Evolutionary conservation across 805 yeast species (phyloP).

Genomic region (Suhomyces kilbournensis): DNA sequence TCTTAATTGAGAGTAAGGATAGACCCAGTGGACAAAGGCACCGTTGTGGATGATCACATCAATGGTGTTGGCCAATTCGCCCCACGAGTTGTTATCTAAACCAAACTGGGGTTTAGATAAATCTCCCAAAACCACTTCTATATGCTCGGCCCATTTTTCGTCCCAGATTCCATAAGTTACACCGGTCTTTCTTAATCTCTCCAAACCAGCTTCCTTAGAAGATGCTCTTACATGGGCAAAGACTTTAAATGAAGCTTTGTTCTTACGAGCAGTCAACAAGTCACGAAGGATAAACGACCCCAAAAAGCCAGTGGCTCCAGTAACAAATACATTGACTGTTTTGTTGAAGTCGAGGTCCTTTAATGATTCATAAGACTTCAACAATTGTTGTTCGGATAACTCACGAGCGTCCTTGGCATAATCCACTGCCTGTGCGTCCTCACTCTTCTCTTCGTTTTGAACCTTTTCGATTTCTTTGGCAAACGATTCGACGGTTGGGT

Average conservation of each 20-base stretch:
- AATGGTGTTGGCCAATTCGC: constrained; percentile 49
- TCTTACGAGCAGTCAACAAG: constrained; percentile 53
- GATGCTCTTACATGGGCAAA: constrained; percentile 91
- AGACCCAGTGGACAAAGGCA: constrained; percentile 98
- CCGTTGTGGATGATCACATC: constrained; percentile 94
- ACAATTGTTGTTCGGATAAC: constrained; percentile 40
- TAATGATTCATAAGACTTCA: constrained; percentile 45
- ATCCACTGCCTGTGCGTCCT: constrained; percentile 30
- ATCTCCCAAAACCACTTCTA: constrained; percentile 81
- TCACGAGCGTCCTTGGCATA: constrained; percentile 76
- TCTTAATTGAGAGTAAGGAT: constrained; percentile 84
- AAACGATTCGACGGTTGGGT: constrained; percentile 80
- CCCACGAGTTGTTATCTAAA: constrained; percentile 55
- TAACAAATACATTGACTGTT: constrained; percentile 66
- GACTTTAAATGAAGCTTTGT: constrained; percentile 48
- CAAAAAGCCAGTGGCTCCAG: constrained; percentile 95
- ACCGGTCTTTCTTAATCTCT: constrained; percentile 73
- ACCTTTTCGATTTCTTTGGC: constrained; percentile 67
- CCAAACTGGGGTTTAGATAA: constrained; percentile 76
- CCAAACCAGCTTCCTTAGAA: constrained; percentile 62
- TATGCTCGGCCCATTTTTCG: constrained; percentile 51
- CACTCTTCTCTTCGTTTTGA: constrained; percentile 32
- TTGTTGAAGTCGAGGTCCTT: constrained; percentile 31
- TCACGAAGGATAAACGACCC: constrained; percentile 88
- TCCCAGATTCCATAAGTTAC: constrained; percentile 81